phyloP scores from a whole-genome alignment of 139 green algal genomes.

The Chlamydomonas sp. region DNA sequence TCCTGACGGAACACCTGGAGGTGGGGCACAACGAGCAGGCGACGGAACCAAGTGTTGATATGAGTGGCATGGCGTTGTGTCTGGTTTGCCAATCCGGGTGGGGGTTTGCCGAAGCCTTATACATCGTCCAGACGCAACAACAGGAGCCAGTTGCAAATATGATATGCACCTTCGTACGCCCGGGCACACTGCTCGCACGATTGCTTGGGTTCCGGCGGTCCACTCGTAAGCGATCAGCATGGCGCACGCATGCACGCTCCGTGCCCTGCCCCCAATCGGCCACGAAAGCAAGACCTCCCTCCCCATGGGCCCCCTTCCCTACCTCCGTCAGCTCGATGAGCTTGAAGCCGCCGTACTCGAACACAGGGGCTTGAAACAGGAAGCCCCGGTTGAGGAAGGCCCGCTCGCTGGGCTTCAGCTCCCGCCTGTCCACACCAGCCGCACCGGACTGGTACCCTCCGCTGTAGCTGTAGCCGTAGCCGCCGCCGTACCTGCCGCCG shows the following conservation, averaged over 20 bases:
- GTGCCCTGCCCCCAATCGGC: background rate
- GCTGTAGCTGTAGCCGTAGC: too few species aligned
- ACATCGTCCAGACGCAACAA: too few species aligned
- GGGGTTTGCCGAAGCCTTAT: too few species aligned
- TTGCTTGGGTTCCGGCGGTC: too few species aligned
- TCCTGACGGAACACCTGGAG: conserved; percentile 65
- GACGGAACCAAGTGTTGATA: background rate
- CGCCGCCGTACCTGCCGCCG: too few species aligned
- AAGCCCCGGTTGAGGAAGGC: conserved; percentile 66
- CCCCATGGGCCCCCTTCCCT: background rate
- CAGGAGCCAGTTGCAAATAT: too few species aligned
- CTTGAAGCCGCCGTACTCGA: conserved; percentile 47
- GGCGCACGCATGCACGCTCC: background rate
- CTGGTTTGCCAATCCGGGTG: too few species aligned
- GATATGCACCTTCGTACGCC: too few species aligned
- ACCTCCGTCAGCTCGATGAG: conserved; percentile 41
- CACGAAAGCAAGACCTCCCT: background rate
- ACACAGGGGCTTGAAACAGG: conserved; percentile 65
- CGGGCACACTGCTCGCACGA: too few species aligned
- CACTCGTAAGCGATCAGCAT: too few species aligned
- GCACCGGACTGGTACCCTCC: too few species aligned
- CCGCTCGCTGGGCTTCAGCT: background rate
- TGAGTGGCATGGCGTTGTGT: too few species aligned
- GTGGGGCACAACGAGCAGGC: background rate
- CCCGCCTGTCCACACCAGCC: background rate